Percentiles rank a stretch among this genome's conserved stretches.
Evolutionary conservation across 768 basidiomycete genomes (phyloP).

Genomic region (Boletus insuetus): DNA sequence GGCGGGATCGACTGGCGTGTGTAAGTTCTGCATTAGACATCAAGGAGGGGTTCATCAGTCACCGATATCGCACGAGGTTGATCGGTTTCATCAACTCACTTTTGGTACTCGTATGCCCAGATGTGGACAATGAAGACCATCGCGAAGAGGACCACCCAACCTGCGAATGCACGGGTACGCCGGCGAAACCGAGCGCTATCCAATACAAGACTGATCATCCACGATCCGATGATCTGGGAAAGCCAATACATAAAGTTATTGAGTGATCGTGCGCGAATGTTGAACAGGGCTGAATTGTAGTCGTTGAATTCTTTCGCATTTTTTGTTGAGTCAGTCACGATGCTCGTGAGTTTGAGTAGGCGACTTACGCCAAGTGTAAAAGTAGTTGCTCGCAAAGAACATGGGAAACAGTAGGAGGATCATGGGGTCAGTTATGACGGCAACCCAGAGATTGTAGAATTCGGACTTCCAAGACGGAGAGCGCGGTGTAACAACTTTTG

Average conservation of each 20-base stretch:
- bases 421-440: conserved; percentile 64
- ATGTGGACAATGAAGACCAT: conserved; percentile 67
- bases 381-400: conserved; percentile 81
- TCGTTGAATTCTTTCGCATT: conserved; percentile 56
- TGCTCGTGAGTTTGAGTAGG: neutral
- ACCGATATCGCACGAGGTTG: neutral
- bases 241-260: conserved; percentile 83
- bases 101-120: conserved; percentile 77
- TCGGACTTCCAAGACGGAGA: conserved; percentile 77
- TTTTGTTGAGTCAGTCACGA: too few relatives aligned
- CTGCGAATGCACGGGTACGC: conserved; percentile 63
- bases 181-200: conserved; percentile 54
- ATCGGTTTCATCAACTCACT: conserved; percentile 33
- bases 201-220: conserved; percentile 63
- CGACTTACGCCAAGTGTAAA: conserved; percentile 71
- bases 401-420: conserved; percentile 77
- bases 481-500: conserved; percentile 56
- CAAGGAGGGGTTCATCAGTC: neutral
- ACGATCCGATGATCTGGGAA: conserved; percentile 69
- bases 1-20: conserved; percentile 50
- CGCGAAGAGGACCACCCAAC: conserved; percentile 57
- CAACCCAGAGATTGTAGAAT: conserved; percentile 63
- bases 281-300: conserved; percentile 71
- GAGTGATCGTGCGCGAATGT: conserved; percentile 69
- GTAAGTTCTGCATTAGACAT: conserved; percentile 40